Conservation (phyloP, 164 flowering plant species). For the Vitis rupestris region DNA sequence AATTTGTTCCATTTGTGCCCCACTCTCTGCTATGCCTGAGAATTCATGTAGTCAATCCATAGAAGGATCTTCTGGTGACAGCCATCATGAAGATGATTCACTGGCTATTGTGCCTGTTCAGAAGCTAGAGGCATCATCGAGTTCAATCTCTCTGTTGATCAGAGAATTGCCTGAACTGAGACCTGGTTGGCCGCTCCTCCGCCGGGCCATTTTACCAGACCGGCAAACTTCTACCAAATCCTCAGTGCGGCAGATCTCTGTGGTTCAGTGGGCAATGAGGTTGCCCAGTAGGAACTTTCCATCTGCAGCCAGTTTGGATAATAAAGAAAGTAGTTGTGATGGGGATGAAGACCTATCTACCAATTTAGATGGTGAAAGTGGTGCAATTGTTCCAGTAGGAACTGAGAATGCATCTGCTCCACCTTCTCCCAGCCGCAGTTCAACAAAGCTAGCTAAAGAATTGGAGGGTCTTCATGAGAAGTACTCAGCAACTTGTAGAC, state of each 20-base stretch:
- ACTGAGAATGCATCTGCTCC: slow-evolving; percentile 22
- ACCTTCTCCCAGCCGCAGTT: slow-evolving; percentile 21
- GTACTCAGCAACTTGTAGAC: slow-evolving; percentile 74
- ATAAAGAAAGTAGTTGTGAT: slow-evolving; percentile 16
- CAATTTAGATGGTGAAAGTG: slow-evolving; percentile 43
- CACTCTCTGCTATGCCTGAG: slow-evolving; percentile 7
- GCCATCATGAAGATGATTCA: slow-evolving; percentile 30
- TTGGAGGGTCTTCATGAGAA: slow-evolving; percentile 65
- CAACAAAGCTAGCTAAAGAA: slow-evolving; percentile 43
- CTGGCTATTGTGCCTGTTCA: slow-evolving; percentile 65
- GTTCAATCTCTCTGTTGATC: slow-evolving; percentile 33
- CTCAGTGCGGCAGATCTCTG: slow-evolving; percentile 41
- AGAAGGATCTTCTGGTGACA: slow-evolving; percentile 23
- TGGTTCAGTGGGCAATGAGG: slow-evolving; percentile 76
- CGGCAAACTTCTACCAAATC: slow-evolving; percentile 15
- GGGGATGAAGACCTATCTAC: slow-evolving; percentile 11
- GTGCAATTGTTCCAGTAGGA: slow-evolving; percentile 61
- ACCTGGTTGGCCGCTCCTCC: slow-evolving; percentile 92
- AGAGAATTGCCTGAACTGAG: slow-evolving; percentile 49
- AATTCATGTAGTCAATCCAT: slow-evolving; percentile 14
- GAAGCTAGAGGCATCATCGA: slow-evolving; percentile 33
- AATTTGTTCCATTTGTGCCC: slow-evolving; percentile 58
- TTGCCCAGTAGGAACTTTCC: slow-evolving; percentile 44
- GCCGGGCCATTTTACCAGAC: slow-evolving; percentile 33
- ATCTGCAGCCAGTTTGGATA: slow-evolving; percentile 27